These are phyloP conservation scores for Exophiala oligosperma DNA, from an alignment of 2,329 filamentous ascomycete species.

Conservation along the genomic window DNA sequence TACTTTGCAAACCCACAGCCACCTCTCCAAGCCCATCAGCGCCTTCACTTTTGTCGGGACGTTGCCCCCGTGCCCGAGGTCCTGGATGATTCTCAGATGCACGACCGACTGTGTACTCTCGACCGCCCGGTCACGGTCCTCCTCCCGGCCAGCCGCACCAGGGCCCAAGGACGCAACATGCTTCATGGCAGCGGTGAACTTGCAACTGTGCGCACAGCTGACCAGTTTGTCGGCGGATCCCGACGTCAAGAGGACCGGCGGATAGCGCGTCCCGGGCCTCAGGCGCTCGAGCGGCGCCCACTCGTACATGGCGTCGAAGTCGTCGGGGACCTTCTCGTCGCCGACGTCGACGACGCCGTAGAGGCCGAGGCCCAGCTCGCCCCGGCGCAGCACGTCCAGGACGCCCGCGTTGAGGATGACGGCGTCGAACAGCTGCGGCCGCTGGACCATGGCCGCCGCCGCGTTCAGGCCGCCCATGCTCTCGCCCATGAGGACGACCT, in stretches of 20 bases:
- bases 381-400: conserved; percentile 7
- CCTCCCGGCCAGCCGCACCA: background rate
- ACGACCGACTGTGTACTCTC: background rate
- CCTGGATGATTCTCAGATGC: conserved; percentile 2
- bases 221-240: conserved; percentile 7
- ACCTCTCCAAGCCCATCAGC: background rate
- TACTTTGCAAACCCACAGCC: too few relatives aligned
- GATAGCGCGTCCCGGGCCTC: too few relatives aligned
- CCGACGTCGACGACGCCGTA: too few relatives aligned
- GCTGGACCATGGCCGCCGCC: background rate
- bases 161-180: background rate
- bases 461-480: background rate
- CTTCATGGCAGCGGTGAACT: conserved; percentile 9
- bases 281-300: too few relatives aligned
- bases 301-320: too few relatives aligned
- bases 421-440: conserved; percentile 9
- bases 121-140: background rate
- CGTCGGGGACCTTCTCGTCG: too few relatives aligned
- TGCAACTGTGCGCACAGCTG: conserved; percentile 4
- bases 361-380: background rate
- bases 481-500: too few relatives aligned
- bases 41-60: conserved; percentile 9
- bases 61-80: conserved; percentile 4
- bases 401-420: conserved; percentile 8
- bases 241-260: too few relatives aligned